Evolutionary conservation across 1,139 yeast species (phyloP).

Genomic region (Kurtzmaniella natalensis): DNA sequence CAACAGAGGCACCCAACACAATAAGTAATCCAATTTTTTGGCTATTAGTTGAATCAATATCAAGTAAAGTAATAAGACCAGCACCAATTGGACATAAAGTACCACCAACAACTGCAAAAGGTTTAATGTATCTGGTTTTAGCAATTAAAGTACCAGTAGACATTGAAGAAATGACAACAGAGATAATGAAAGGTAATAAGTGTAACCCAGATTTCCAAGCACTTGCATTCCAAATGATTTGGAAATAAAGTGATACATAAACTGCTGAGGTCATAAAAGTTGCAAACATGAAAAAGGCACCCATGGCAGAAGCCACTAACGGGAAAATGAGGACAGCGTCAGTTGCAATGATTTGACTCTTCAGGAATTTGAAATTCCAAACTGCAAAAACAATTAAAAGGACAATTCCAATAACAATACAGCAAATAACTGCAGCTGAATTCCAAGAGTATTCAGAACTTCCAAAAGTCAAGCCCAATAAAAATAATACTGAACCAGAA

Average conservation of each 20-base stretch:
- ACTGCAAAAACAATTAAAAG: slow-evolving; percentile 14
- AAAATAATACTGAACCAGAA: slow-evolving; percentile 38
- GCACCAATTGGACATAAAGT: slow-evolving; percentile 28
- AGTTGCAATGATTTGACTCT: slow-evolving; percentile 24
- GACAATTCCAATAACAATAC: slow-evolving; percentile 11
- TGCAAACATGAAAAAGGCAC: slow-evolving; percentile 18
- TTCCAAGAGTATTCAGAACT: slow-evolving; percentile 21
- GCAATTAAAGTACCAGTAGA: slow-evolving; percentile 25
- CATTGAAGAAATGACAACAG: slow-evolving; percentile 29
- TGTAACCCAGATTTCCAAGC: slow-evolving; percentile 38
- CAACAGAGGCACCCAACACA: slow-evolving; percentile 26
- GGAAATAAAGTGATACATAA: slow-evolving; percentile 35
- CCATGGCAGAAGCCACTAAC: slow-evolving; percentile 19
- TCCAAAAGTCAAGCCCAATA: slow-evolving; percentile 52
- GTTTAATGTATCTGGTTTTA: slow-evolving; percentile 28
- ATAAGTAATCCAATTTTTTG: slow-evolving; percentile 34
- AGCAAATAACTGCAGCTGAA: slow-evolving; percentile 12
- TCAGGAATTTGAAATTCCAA: slow-evolving; percentile 26
- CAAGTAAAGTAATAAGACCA: slow-evolving; percentile 29
- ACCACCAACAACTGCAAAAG: slow-evolving; percentile 23
- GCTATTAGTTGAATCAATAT: slow-evolving; percentile 24
- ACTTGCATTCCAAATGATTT: slow-evolving; percentile 26
- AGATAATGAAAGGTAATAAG: slow-evolving; percentile 33
- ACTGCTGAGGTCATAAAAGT: slow-evolving; percentile 23
- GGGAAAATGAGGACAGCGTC: slow-evolving; percentile 22